These are phyloP conservation scores for Solanum neorickii DNA, from an alignment of 257 asterid species.

Conservation along the genomic window DNA sequence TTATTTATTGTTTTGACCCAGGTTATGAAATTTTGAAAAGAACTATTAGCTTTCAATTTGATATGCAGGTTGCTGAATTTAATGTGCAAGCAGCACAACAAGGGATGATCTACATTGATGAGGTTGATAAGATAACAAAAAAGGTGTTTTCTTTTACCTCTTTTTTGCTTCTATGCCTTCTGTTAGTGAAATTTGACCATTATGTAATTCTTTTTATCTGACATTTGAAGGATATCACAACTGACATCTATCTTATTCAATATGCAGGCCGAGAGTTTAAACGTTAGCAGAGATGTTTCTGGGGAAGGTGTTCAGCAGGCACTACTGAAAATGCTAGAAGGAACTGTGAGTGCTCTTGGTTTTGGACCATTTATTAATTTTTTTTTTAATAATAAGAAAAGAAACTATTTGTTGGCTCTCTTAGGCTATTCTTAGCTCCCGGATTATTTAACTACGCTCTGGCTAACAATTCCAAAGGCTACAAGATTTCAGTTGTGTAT, in stretches of 20 bases:
- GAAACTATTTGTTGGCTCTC: background rate
- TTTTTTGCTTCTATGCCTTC: background rate
- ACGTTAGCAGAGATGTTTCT: conserved; percentile 90
- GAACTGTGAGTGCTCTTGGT: conserved; percentile 59
- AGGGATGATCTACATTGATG: conserved; percentile 93
- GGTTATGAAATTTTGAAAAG: conserved; percentile 3
- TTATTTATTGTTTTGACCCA: background rate
- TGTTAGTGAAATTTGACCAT: background rate
- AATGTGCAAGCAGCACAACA: conserved; percentile 96
- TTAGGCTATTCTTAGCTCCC: background rate
- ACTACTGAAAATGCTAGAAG: conserved; percentile 89
- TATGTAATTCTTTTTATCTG: background rate
- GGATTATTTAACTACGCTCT: background rate
- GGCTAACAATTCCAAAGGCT: background rate
- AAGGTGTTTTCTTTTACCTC: conserved; percentile 34
- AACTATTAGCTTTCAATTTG: conserved; percentile 22
- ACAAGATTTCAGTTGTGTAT: background rate
- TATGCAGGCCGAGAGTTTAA: conserved; percentile 77
- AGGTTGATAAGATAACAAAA: conserved; percentile 93
- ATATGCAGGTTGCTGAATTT: conserved; percentile 76
- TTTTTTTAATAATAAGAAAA: background rate
- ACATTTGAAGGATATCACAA: background rate
- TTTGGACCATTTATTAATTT: background rate
- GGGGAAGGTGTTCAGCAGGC: conserved; percentile 99
- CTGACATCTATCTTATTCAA: conserved; percentile 3